phyloP scores from a whole-genome alignment of 116 monocot genomes.

The Dioscorea cayenensis region DNA sequence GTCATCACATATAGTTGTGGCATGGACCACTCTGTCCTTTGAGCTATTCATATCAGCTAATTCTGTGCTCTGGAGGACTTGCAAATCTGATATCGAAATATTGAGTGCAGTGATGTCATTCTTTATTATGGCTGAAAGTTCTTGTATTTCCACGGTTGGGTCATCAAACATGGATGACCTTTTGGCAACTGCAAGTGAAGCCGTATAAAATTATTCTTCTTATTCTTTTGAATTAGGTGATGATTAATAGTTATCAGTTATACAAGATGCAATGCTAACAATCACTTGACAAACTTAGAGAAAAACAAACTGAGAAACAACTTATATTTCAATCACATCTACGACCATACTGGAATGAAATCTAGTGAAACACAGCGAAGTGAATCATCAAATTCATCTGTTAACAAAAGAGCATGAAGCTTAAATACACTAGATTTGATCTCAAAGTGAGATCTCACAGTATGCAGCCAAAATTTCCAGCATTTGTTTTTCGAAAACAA shows the following conservation, averaged over 20 bases:
- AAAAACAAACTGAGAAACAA: no score
- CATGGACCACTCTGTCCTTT: conserved; percentile 8
- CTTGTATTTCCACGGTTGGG: conserved; percentile 12
- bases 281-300: no score
- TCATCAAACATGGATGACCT: conserved; percentile 18
- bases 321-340: no score
- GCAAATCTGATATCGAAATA: conserved; percentile 10
- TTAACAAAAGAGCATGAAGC: no score
- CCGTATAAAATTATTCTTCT: neutral
- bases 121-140: conserved; percentile 12
- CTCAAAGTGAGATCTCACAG: no score
- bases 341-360: no score
- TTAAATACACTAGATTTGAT: no score
- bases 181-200: conserved; percentile 9
- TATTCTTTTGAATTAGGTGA: neutral
- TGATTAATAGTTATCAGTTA: neutral
- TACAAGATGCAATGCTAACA: no score
- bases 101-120: conserved; percentile 10
- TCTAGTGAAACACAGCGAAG: no score
- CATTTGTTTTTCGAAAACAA: no score
- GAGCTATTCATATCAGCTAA: neutral
- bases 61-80: conserved; percentile 12
- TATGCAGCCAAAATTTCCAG: no score
- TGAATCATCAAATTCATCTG: no score
- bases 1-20: conserved; percentile 15